Evolutionary conservation across 225 moss, liverwort and hornwort genomes (phyloP), one percentile per base, ranked within the genome.

Genomic region (Bryum argenteum): DNA sequence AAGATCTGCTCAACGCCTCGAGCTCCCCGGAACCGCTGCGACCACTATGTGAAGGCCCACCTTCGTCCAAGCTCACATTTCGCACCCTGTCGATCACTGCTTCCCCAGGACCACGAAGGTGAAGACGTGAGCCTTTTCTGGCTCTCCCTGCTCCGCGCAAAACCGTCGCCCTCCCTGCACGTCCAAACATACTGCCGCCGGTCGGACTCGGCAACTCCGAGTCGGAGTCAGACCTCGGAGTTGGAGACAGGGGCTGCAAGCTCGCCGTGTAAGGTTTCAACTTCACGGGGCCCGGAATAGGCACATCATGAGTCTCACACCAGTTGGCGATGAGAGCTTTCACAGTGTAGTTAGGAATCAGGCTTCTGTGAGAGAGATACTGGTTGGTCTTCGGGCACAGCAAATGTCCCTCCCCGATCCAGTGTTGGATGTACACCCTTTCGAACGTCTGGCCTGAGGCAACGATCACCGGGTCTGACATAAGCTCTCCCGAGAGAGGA

Each of bases 381-480:
- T 92, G 98, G 44, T 86, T 80, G 3, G 98, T 98, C 81, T 92
- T 92, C 0, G 98, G 98, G 56, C 98, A 98, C 6, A 77, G 72
- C 8, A 84, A 78, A 52, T 98, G 81, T 13, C 98, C 98, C 48
- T 92, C 89, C 40, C 83, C 81, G 33, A 98, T 78, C 98, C 98
- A 98, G 61, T 98, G 87, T 79, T 98, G 98, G 53, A 98, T 94
- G 62, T 91, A 92, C 6, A 85, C 66, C 61, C 91, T 81, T 67
- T 98, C 98, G 56, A 94, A 98, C 1, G 98, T 98, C 83, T 85
- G 98, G 19, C 98, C 98, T 33, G 94, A 94, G 7, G 94, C 89
- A 11, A 98, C 94, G 48, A 98, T 98, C 26, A 98, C 98, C 3
- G 94, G 94, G 72, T 98, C 98, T 37, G 98, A 91, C 98, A 98